Evolutionary conservation across 192 early-diverging fungal genomes (phyloP).

Genomic region (Entrophospora sp.): DNA sequence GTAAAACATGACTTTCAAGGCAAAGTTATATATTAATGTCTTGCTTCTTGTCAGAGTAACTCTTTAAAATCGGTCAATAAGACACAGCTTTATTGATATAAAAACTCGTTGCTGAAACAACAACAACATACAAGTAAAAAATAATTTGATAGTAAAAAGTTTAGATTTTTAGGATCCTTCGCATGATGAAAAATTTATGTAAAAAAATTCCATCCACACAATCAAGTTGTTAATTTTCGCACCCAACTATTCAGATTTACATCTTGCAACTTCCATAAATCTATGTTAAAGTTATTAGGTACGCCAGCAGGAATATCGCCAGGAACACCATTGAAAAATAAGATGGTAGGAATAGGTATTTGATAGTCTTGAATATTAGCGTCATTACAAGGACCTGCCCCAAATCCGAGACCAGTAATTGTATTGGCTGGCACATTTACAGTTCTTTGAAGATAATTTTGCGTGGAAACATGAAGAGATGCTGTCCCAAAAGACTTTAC

Average conservation of each 20-base stretch:
- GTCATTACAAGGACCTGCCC: not conserved
- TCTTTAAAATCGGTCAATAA: too few species aligned
- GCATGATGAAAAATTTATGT: too few species aligned
- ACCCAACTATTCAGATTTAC: not conserved
- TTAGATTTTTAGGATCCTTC: too few species aligned
- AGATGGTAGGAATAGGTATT: not conserved
- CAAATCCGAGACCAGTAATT: slow-evolving; percentile 1
- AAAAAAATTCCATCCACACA: too few species aligned
- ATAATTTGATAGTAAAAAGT: too few species aligned
- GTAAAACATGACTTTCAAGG: too few species aligned
- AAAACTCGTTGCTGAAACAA: too few species aligned
- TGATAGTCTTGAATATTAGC: not conserved
- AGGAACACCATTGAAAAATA: slow-evolving; percentile 11
- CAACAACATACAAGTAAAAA: too few species aligned
- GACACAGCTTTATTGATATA: too few species aligned
- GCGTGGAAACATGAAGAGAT: not conserved
- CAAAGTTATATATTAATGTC: too few species aligned
- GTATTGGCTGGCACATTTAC: not conserved
- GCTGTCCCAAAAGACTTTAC: slow-evolving; percentile 17
- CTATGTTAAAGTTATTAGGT: slow-evolving; percentile 10
- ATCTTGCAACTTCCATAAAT: slow-evolving; percentile 3
- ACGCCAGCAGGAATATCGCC: not conserved
- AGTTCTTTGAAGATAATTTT: not conserved
- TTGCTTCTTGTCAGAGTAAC: too few species aligned
- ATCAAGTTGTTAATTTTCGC: too few species aligned